These are phyloP conservation scores for Picea mariana DNA, from an alignment of 83 land plant genomes.

Conservation along the genomic window DNA sequence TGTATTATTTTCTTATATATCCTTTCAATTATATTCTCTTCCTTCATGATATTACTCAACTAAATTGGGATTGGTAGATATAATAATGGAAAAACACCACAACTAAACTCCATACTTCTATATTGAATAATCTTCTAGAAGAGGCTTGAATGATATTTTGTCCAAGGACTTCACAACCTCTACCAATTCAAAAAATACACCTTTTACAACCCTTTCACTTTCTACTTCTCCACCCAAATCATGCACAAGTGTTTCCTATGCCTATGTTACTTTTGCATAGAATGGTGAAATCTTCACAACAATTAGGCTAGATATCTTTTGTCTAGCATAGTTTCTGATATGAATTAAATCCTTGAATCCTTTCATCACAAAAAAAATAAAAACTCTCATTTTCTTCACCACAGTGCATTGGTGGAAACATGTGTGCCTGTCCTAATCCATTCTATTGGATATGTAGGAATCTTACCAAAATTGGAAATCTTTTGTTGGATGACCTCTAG, in stretches of 20 bases:
- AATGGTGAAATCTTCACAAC: slow-evolving; percentile 81
- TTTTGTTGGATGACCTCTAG: slow-evolving; percentile 73
- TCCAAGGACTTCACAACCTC: slow-evolving; percentile 72
- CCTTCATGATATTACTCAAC: too few relatives aligned
- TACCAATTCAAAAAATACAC: slow-evolving; percentile 88
- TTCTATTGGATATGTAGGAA: slow-evolving; percentile 89
- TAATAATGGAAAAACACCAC: too few relatives aligned
- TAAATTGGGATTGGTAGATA: too few relatives aligned
- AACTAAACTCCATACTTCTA: too few relatives aligned
- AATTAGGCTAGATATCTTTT: slow-evolving; percentile 87
- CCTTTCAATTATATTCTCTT: too few relatives aligned
- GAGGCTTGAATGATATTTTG: slow-evolving; percentile 53
- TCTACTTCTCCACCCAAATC: slow-evolving; percentile 28
- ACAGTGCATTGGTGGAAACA: slow-evolving; percentile 90
- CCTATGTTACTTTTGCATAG: slow-evolving; percentile 94
- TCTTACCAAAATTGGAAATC: slow-evolving; percentile 68
- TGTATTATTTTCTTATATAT: too few relatives aligned
- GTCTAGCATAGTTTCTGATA: slow-evolving; percentile 97
- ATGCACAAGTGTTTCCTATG: slow-evolving; percentile 83
- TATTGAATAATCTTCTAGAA: slow-evolving; percentile 14
- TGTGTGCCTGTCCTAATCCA: slow-evolving; percentile 99
- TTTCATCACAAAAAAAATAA: slow-evolving; percentile 66
- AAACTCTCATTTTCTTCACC: too few relatives aligned
- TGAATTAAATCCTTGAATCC: slow-evolving; percentile 72
- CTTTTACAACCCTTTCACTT: slow-evolving; percentile 34